These are phyloP conservation scores for Elasticomyces elasticus DNA, from an alignment of 495 filamentous ascomycete genomes.

Conservation along the genomic window DNA sequence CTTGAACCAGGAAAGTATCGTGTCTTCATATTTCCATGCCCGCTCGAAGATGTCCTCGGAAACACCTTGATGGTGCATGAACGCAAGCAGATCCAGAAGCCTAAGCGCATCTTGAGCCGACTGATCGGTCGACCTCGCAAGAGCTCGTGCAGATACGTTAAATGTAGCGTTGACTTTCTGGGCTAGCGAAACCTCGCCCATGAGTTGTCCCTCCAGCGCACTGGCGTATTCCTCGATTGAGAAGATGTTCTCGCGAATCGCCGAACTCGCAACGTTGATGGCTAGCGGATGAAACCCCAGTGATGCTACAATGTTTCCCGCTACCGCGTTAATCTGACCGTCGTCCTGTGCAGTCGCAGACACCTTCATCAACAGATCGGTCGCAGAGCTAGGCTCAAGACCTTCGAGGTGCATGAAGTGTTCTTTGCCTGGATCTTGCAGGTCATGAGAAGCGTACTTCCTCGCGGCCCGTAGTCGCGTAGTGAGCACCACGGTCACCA, in stretches of 20 bases:
- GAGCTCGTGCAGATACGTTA: not conserved
- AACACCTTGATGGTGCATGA: slow-evolving; percentile 1
- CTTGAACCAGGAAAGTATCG: not conserved
- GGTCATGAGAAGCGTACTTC: not conserved
- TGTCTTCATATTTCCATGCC: not conserved
- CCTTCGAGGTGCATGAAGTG: not conserved
- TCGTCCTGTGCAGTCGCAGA: not conserved
- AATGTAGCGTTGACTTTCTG: not conserved
- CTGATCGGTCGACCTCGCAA: not conserved
- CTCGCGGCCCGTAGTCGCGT: not conserved
- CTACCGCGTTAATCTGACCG: slow-evolving; percentile 1
- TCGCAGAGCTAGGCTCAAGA: not conserved
- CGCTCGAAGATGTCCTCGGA: not conserved
- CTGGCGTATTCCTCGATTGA: not conserved
- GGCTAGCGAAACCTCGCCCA: not conserved
- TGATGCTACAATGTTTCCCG: slow-evolving; percentile 7
- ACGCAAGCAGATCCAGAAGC: not conserved
- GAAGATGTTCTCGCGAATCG: not conserved
- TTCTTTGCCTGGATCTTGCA: not conserved
- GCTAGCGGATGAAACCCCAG: slow-evolving; percentile 25
- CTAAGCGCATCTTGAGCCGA: not conserved
- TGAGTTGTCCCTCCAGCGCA: not conserved
- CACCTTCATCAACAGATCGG: not conserved
- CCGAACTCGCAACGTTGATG: slow-evolving; percentile 4
- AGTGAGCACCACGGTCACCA: slow-evolving; percentile 3